Conservation (phyloP, 805 yeast species). For the Geotrichum ghanense region DNA sequence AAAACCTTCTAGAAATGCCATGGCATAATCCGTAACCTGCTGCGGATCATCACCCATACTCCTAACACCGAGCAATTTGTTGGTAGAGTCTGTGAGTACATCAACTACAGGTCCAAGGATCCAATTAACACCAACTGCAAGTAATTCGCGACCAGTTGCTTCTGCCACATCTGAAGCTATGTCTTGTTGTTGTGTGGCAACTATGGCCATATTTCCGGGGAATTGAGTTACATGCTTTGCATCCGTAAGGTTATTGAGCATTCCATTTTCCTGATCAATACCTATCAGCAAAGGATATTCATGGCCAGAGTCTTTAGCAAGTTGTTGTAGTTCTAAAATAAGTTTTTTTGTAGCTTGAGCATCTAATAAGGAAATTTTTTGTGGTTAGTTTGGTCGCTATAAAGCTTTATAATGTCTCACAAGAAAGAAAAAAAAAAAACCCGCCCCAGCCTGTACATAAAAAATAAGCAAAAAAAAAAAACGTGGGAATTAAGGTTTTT, state of each 20-base stretch:
- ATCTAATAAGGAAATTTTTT: constrained; percentile 16
- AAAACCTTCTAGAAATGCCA: constrained; percentile 41
- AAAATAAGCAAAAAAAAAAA: no score
- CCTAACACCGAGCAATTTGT: constrained; percentile 47
- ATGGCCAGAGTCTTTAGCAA: constrained; percentile 41
- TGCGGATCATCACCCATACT: constrained; percentile 52
- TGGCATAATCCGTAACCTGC: constrained; percentile 43
- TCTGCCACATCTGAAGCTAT: constrained; percentile 40
- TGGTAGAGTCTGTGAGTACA: constrained; percentile 43
- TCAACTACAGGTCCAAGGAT: constrained; percentile 53
- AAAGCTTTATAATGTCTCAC: no score
- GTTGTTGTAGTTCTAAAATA: constrained; percentile 40
- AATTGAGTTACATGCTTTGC: constrained; percentile 40
- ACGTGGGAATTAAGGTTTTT: no score
- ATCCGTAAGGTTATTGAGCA: constrained; percentile 48
- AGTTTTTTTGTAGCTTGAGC: constrained; percentile 39
- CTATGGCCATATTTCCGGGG: constrained; percentile 56
- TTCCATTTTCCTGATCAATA: constrained; percentile 54
- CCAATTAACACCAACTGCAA: constrained; percentile 44
- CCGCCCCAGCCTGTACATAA: no score
- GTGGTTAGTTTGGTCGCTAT: no score
- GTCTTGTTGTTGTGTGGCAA: constrained; percentile 40
- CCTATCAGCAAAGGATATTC: constrained; percentile 44
- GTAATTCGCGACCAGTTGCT: constrained; percentile 43
- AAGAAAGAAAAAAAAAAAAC: background rate